Percentiles rank a stretch among this genome's conserved stretches.
phyloP scores from a whole-genome alignment of 768 basidiomycete genomes.

The Neoboletus subvelutipes region DNA sequence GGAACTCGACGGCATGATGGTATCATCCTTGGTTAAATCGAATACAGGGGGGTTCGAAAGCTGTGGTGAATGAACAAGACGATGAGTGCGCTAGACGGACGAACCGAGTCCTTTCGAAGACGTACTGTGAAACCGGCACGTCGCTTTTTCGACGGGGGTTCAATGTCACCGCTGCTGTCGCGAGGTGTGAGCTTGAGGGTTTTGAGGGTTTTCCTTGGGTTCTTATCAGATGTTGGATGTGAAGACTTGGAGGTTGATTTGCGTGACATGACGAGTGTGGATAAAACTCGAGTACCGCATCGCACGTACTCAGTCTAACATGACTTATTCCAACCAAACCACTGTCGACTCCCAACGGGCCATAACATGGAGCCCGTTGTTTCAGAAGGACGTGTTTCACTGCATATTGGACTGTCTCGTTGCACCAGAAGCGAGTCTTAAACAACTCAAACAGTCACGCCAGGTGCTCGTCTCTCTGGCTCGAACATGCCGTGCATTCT shows the following conservation, averaged over 20 bases:
- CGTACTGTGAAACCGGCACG: conserved; percentile 14
- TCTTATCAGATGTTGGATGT: conserved; percentile 9
- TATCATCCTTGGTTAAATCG: conserved; percentile 19
- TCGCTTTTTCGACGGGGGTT: conserved; percentile 24
- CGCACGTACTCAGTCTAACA: background rate
- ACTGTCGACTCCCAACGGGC: background rate
- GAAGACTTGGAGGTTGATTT: conserved; percentile 15
- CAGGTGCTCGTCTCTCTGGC: background rate
- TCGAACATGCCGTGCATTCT: conserved; percentile 1
- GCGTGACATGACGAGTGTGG: conserved; percentile 16
- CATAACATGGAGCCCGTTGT: background rate
- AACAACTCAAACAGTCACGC: background rate
- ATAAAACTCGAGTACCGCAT: background rate
- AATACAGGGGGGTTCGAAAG: conserved; percentile 25
- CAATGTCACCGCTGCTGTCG: conserved; percentile 11
- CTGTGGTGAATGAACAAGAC: conserved; percentile 5
- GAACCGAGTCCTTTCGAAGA: background rate
- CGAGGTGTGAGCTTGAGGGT: conserved; percentile 22
- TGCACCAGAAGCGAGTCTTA: background rate
- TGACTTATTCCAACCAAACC: background rate
- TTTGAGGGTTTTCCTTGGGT: conserved; percentile 18
- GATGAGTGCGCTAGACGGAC: background rate
- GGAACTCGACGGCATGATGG: conserved; percentile 3
- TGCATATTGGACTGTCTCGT: background rate
- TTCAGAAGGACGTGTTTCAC: background rate